phyloP scores from a whole-genome alignment of 768 basidiomycete genomes.

The Podaxis sp. region DNA sequence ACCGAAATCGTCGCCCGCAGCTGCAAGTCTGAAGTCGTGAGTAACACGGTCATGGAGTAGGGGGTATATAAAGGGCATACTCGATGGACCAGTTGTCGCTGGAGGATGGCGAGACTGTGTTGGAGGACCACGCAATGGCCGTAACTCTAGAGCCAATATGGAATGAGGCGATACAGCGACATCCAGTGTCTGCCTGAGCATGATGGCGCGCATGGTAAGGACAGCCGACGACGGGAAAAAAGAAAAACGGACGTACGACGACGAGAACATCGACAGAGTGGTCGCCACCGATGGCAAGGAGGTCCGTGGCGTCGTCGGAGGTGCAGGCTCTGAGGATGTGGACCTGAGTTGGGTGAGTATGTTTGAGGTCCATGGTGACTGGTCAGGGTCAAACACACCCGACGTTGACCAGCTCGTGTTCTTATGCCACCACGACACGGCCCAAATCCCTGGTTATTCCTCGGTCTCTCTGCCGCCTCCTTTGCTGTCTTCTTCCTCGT shows the following conservation, averaged over 20 bases:
- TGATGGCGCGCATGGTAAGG: not conserved
- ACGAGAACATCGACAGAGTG: constrained; percentile 70
- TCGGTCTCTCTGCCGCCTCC: constrained; percentile 53
- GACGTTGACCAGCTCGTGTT: constrained; percentile 10
- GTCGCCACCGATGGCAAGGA: constrained; percentile 72
- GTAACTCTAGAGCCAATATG: constrained; percentile 70
- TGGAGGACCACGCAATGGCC: constrained; percentile 76
- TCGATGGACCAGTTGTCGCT: constrained; percentile 71
- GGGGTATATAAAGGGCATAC: constrained; percentile 35
- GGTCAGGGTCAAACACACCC: constrained; percentile 2
- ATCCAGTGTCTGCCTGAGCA: constrained; percentile 40
- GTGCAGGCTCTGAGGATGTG: constrained; percentile 62
- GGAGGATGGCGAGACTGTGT: constrained; percentile 61
- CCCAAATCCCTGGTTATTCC: constrained; percentile 65
- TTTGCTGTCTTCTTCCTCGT: constrained; percentile 57
- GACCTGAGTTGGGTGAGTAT: constrained; percentile 60
- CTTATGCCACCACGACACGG: constrained; percentile 29
- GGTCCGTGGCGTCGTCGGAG: constrained; percentile 61
- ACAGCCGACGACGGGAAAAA: constrained; percentile 7
- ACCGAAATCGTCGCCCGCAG: constrained; percentile 66
- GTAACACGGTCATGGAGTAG: not conserved
- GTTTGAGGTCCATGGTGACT: constrained; percentile 51
- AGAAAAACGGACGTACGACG: constrained; percentile 43
- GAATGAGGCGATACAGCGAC: constrained; percentile 62
- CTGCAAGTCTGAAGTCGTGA: constrained; percentile 50